Conservation (phyloP, 306 rosid species). For the Vigna nakashimae region DNA sequence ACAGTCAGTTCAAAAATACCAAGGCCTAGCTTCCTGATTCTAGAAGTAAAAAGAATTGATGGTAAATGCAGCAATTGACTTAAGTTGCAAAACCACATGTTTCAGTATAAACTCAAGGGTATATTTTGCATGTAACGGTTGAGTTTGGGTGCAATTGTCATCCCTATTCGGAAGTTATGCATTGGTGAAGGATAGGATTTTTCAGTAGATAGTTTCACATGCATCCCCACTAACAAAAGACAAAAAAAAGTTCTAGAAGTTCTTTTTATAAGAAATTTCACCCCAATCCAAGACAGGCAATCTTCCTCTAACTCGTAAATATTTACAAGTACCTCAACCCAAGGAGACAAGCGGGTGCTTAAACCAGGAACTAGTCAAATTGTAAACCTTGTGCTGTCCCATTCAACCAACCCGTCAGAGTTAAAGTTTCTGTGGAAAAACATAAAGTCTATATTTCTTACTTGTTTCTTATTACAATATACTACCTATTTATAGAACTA, state of each 20-base stretch:
- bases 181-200: constrained; percentile 2
- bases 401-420: neutral
- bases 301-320: neutral
- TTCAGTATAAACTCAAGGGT: neutral
- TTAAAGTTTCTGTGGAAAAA: neutral
- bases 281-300: neutral
- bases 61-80: constrained; percentile 22
- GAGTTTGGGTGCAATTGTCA: neutral
- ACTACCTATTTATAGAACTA: no score
- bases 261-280: neutral
- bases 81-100: constrained; percentile 18
- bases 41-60: constrained; percentile 28
- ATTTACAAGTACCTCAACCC: neutral
- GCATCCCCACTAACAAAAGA: neutral
- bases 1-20: constrained; percentile 25
- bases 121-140: neutral
- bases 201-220: neutral
- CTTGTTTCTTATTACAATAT: no score
- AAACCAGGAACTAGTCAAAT: neutral
- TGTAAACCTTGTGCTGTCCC: neutral
- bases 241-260: neutral
- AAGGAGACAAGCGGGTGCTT: neutral
- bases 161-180: neutral
- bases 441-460: no score
- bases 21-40: constrained; percentile 13